Conservation (phyloP, 495 filamentous ascomycete species). For the Podospora sp. region DNA sequence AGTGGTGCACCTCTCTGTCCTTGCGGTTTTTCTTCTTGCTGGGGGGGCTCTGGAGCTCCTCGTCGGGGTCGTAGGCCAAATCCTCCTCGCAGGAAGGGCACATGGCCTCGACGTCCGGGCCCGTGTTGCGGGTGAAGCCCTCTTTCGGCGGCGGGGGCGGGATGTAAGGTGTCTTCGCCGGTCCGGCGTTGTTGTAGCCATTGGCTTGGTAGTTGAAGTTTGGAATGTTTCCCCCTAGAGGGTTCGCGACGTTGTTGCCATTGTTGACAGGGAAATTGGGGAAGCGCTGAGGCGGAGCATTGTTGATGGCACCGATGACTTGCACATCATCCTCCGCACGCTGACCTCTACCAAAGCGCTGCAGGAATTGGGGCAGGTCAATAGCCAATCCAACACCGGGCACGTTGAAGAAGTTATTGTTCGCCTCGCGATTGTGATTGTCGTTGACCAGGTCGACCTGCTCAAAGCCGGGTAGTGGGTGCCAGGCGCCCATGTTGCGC, state of each 20-base stretch:
- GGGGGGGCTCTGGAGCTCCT: slow-evolving; percentile 26
- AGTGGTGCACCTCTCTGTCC: slow-evolving; percentile 50
- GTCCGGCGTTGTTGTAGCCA: slow-evolving; percentile 24
- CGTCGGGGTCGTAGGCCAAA: slow-evolving; percentile 47
- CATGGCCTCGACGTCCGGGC: slow-evolving; percentile 43
- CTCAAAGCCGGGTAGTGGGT: too few relatives aligned
- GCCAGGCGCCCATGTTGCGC: too few relatives aligned
- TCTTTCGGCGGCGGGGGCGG: slow-evolving; percentile 38
- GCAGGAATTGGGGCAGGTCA: slow-evolving; percentile 1
- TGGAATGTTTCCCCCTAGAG: slow-evolving; percentile 32
- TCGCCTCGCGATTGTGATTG: not conserved
- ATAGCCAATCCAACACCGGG: not conserved
- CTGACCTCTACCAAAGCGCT: slow-evolving; percentile 9
- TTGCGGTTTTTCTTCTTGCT: slow-evolving; percentile 45
- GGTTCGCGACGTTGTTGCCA: slow-evolving; percentile 22
- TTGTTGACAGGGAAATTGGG: not conserved
- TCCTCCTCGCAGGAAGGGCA: slow-evolving; percentile 52
- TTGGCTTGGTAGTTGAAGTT: slow-evolving; percentile 36
- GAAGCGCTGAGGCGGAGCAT: not conserved
- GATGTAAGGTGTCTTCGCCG: slow-evolving; percentile 36
- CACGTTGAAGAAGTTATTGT: not conserved
- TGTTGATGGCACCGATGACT: slow-evolving; percentile 16
- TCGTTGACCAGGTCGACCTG: not conserved
- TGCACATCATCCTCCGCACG: slow-evolving; percentile 26
- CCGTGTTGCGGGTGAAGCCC: slow-evolving; percentile 48